Percentiles rank a stretch among this genome's conserved stretches.
Conservation (phyloP, 73 alveolate genomes). For the Durusdinium trenchii region DNA sequence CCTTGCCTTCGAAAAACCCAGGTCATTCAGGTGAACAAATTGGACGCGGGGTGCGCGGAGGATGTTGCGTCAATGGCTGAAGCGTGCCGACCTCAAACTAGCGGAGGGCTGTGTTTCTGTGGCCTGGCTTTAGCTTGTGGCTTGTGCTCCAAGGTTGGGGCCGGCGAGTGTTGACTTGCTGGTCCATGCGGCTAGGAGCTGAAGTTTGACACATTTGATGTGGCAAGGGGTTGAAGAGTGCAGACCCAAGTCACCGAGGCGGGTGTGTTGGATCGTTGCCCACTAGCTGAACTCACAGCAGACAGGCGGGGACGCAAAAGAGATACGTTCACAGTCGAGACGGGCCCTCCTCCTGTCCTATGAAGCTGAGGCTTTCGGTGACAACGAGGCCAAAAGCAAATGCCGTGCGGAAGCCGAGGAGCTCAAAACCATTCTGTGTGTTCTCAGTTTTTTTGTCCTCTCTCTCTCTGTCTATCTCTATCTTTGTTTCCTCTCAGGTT, state of each 20-base stretch:
- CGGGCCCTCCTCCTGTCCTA: too few relatives aligned
- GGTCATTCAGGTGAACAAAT: conserved; percentile 65
- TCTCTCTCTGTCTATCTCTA: neutral
- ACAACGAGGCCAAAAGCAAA: conserved; percentile 74
- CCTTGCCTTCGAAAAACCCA: neutral
- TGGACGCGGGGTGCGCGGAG: conserved; percentile 38
- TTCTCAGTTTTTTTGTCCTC: neutral
- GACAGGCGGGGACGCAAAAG: too few relatives aligned
- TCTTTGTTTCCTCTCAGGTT: neutral
- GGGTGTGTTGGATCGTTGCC: conserved; percentile 78
- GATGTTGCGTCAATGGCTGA: conserved; percentile 17
- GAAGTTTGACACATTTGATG: too few relatives aligned
- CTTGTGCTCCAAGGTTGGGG: neutral
- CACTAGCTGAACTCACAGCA: conserved; percentile 52
- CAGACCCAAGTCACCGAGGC: conserved; percentile 19
- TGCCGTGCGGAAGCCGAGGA: neutral
- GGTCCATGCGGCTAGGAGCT: conserved; percentile 16
- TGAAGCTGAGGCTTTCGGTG: conserved; percentile 69
- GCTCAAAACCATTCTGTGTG: neutral
- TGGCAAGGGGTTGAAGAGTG: neutral
- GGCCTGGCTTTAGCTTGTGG: neutral
- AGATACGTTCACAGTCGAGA: too few relatives aligned
- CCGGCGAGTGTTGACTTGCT: neutral
- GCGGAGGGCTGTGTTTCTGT: neutral
- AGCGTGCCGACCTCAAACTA: neutral